phyloP scores from a whole-genome alignment of 495 filamentous ascomycete species.

The Ramalina intermedia region DNA sequence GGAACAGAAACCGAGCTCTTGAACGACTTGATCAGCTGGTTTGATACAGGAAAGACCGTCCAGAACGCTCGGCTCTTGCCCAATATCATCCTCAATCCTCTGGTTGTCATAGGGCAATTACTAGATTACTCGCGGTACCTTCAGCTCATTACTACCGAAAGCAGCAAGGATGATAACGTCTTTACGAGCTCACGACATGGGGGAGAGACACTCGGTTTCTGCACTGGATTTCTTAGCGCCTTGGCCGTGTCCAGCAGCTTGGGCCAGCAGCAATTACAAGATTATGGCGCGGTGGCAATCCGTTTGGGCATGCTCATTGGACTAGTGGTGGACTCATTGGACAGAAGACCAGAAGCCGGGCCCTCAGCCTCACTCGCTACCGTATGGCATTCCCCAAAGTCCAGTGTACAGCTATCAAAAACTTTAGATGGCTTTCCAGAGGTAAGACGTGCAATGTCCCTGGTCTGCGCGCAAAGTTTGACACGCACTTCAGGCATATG shows the following conservation, averaged over 20 bases:
- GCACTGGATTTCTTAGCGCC: conserved; percentile 24
- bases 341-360: conserved; percentile 4
- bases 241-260: conserved; percentile 20
- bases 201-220: conserved; percentile 25
- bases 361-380: conserved; percentile 14
- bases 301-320: conserved; percentile 21
- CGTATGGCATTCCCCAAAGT: conserved; percentile 17
- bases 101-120: conserved; percentile 25
- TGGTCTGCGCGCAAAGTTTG: too few species aligned
- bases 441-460: background rate
- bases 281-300: conserved; percentile 20
- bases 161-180: background rate
- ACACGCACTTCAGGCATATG: conserved; percentile 21
- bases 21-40: background rate
- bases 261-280: conserved; percentile 12
- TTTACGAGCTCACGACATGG: conserved; percentile 14
- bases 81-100: conserved; percentile 23
- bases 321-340: conserved; percentile 24
- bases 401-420: conserved; percentile 10
- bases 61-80: conserved; percentile 3
- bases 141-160: background rate
- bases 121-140: conserved; percentile 16
- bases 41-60: background rate
- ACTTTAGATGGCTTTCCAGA: conserved; percentile 15
- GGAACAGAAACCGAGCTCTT: background rate